phyloP scores from a whole-genome alignment of 2,329 filamentous ascomycete genomes.

The Fusarium chaquense region DNA sequence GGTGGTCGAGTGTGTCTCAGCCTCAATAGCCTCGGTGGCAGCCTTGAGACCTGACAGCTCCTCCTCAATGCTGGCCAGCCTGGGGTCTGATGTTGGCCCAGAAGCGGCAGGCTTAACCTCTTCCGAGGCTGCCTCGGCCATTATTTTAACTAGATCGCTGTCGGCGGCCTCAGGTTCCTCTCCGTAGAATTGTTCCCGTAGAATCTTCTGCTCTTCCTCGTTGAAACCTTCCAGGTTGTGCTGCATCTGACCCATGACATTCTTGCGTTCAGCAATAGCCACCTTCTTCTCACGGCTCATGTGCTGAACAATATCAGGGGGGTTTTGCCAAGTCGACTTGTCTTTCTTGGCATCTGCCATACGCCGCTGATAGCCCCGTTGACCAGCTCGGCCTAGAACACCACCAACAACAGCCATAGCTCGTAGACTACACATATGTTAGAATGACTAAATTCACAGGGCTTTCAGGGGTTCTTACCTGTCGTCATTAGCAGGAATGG shows the following conservation, averaged over 20 bases:
- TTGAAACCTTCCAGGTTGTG: slow-evolving; percentile 53
- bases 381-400: slow-evolving; percentile 84
- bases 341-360: slow-evolving; percentile 72
- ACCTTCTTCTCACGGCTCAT: slow-evolving; percentile 52
- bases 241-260: slow-evolving; percentile 54
- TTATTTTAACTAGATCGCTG: slow-evolving; percentile 54
- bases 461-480: slow-evolving; percentile 64
- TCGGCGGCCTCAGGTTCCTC: slow-evolving; percentile 51
- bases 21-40: slow-evolving; percentile 1
- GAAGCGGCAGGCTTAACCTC: slow-evolving; percentile 23
- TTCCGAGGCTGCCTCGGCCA: slow-evolving; percentile 45
- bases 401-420: slow-evolving; percentile 85
- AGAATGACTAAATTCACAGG: slow-evolving; percentile 32
- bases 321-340: slow-evolving; percentile 70
- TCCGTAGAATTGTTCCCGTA: slow-evolving; percentile 46
- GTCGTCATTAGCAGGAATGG: slow-evolving; percentile 97
- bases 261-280: slow-evolving; percentile 51
- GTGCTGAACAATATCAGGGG: slow-evolving; percentile 57
- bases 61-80: background rate
- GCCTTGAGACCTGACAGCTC: background rate
- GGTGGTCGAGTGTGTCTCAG: slow-evolving; percentile 1
- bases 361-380: slow-evolving; percentile 78
- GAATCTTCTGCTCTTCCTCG: slow-evolving; percentile 54
- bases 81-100: slow-evolving; percentile 1
- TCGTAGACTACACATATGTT: slow-evolving; percentile 71